A percentile compares a stretch with the other conserved stretches of the same genome.
Evolutionary conservation across 129 eudicot genomes (phyloP).

Genomic region (Helianthus annuus): HanXRQr2.0-SUNRISE NC_035435.2:16044956-16045455

Average conservation of each 20-base stretch:
- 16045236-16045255: not conserved
- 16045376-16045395: not conserved
- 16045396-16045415: not conserved
- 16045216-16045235: not conserved
- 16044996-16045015: not conserved
- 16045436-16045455: too few relatives aligned
- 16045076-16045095: not conserved
- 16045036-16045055: not conserved
- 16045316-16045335: not conserved
- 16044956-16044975: not conserved
- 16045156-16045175: not conserved
- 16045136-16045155: not conserved
- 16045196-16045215: not conserved
- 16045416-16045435: too few relatives aligned
- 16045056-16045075: not conserved
- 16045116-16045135: not conserved
- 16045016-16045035: not conserved
- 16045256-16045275: not conserved
- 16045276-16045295: not conserved
- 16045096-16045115: constrained; percentile 1
- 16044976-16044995: constrained; percentile 8
- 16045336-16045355: not conserved
- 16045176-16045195: not conserved
- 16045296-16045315: not conserved
- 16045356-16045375: not conserved